Percentiles rank a stretch among this genome's conserved stretches.
Conservation (phyloP, 2,329 filamentous ascomycete genomes). For the Dryadomyces sulphureus region DNA sequence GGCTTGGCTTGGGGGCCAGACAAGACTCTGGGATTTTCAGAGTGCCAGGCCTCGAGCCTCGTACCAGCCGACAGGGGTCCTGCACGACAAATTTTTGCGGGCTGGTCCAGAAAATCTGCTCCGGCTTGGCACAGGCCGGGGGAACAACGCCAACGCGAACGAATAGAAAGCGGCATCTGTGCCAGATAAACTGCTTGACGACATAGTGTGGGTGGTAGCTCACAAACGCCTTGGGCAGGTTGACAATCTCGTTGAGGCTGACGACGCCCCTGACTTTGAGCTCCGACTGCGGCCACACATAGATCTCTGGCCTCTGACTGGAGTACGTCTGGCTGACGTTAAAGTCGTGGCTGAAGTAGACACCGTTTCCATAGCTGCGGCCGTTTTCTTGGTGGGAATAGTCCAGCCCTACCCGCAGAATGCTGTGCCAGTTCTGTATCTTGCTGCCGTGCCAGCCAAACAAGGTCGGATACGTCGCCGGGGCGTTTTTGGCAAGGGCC, state of each 20-base stretch:
- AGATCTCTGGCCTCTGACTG: background rate
- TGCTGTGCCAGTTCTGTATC: slow-evolving; percentile 75
- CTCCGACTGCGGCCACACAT: background rate
- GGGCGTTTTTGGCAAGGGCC: slow-evolving; percentile 28
- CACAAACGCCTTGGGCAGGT: slow-evolving; percentile 48
- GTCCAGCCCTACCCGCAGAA: slow-evolving; percentile 69
- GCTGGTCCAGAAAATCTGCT: background rate
- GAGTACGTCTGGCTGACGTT: slow-evolving; percentile 40
- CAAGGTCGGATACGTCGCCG: slow-evolving; percentile 43
- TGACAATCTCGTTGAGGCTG: slow-evolving; percentile 76
- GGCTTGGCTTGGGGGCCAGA: too few species aligned
- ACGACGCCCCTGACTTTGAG: background rate
- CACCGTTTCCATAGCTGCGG: slow-evolving; percentile 60
- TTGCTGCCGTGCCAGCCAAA: slow-evolving; percentile 80
- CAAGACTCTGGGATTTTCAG: background rate
- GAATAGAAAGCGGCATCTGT: slow-evolving; percentile 78
- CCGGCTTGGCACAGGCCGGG: too few species aligned
- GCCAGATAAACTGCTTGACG: slow-evolving; percentile 66
- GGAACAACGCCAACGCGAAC: slow-evolving; percentile 17
- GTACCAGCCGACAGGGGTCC: background rate
- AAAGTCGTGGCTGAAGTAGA: slow-evolving; percentile 58
- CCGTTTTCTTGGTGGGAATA: slow-evolving; percentile 50
- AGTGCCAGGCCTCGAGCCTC: background rate
- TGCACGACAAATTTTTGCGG: background rate
- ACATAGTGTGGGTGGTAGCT: slow-evolving; percentile 49